A percentile compares a stretch with the other conserved stretches of the same genome.
Evolutionary conservation across 306 rosid species (phyloP).

Genomic region (Betula pendula): DNA sequence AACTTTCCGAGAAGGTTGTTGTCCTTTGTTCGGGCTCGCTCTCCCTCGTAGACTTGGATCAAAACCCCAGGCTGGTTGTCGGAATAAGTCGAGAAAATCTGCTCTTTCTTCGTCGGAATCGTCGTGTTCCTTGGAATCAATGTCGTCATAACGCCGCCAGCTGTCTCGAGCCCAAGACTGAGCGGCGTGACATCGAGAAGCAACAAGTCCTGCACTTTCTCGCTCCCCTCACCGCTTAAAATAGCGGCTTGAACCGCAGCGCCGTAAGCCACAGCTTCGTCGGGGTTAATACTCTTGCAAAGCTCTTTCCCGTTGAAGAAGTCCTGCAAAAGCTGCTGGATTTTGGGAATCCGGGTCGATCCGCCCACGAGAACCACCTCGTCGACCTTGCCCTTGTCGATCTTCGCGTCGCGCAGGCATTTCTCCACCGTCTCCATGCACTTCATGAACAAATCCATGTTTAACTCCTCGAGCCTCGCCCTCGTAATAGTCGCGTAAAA

Average conservation of each 20-base stretch:
- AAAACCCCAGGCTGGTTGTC: constrained; percentile 87
- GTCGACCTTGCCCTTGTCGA: constrained; percentile 58
- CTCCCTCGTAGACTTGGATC: constrained; percentile 86
- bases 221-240: constrained; percentile 65
- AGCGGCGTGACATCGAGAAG: constrained; percentile 78
- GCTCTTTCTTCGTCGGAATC: constrained; percentile 78
- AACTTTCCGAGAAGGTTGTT: constrained; percentile 78
- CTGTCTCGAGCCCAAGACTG: constrained; percentile 71
- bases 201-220: constrained; percentile 72
- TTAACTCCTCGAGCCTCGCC: constrained; percentile 80
- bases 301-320: constrained; percentile 83
- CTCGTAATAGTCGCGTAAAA: constrained; percentile 70
- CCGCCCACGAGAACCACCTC: constrained; percentile 88
- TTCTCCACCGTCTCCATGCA: constrained; percentile 92
- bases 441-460: constrained; percentile 74
- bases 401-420: constrained; percentile 69
- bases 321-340: constrained; percentile 74
- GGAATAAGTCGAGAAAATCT: constrained; percentile 73
- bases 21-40: constrained; percentile 64
- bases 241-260: constrained; percentile 92
- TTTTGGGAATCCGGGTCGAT: constrained; percentile 74
- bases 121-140: constrained; percentile 81
- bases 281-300: constrained; percentile 82
- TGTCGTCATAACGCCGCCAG: constrained; percentile 82
- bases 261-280: constrained; percentile 87